Conservation (phyloP, 177 flowering plant genomes). For the Tripterygium wilfordii region DNA sequence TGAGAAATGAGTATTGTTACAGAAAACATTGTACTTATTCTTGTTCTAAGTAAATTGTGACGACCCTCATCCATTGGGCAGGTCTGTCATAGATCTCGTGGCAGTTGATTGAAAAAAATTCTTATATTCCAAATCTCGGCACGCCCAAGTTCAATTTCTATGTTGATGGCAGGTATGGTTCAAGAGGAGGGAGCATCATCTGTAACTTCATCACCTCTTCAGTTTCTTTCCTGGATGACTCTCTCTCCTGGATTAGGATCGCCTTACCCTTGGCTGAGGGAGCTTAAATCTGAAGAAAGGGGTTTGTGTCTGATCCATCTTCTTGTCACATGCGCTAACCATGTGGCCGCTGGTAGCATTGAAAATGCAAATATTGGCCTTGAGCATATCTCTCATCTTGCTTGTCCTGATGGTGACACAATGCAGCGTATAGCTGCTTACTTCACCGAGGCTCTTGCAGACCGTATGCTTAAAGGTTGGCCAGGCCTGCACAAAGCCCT, state of each 20-base stretch:
- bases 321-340: constrained; percentile 61
- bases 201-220: constrained; percentile 66
- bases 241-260: constrained; percentile 60
- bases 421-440: constrained; percentile 87
- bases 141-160: not conserved
- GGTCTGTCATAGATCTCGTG: too few species aligned
- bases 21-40: too few species aligned
- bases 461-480: constrained; percentile 71
- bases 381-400: constrained; percentile 73
- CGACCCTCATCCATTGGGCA: too few species aligned
- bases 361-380: constrained; percentile 80
- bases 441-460: constrained; percentile 76
- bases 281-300: constrained; percentile 80
- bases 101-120: too few species aligned
- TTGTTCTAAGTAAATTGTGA: too few species aligned
- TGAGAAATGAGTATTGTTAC: too few species aligned
- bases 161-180: constrained; percentile 48
- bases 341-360: constrained; percentile 62
- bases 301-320: constrained; percentile 74
- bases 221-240: constrained; percentile 57
- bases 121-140: too few species aligned
- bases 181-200: constrained; percentile 80
- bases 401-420: constrained; percentile 80
- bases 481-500: constrained; percentile 80
- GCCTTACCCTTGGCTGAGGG: constrained; percentile 62